These are phyloP conservation scores for Coffea canephora DNA, from an alignment of 257 asterid genomes.

Conservation along the genomic window DNA sequence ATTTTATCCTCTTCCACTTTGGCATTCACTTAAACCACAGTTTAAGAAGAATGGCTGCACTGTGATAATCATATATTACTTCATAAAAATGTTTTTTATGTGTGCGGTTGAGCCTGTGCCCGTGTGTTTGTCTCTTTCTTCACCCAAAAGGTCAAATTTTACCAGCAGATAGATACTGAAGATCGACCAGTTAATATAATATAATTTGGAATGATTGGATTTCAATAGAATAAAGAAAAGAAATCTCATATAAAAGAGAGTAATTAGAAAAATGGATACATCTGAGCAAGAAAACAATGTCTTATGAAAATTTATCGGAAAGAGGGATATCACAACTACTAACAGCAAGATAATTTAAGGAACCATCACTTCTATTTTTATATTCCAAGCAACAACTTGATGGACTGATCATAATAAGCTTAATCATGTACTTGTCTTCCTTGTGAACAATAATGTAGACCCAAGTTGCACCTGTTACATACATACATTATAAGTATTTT, in stretches of 20 bases:
- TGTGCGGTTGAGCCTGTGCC: background rate
- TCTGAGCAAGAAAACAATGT: constrained; percentile 21
- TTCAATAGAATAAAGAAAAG: constrained; percentile 11
- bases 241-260: constrained; percentile 15
- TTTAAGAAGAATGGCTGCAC: background rate
- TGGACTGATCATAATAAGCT: background rate
- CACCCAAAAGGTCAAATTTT: background rate
- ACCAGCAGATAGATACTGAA: background rate
- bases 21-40: background rate
- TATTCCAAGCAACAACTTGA: constrained; percentile 28
- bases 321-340: constrained; percentile 35
- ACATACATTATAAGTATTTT: background rate
- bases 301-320: constrained; percentile 31
- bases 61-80: background rate
- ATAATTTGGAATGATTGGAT: constrained; percentile 11
- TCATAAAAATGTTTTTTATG: background rate
- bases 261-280: constrained; percentile 22
- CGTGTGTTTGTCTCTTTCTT: background rate
- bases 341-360: constrained; percentile 16
- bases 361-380: constrained; percentile 13
- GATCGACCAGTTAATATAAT: background rate
- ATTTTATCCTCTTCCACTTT: background rate
- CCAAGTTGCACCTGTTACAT: background rate
- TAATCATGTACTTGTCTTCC: background rate
- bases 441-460: constrained; percentile 21